These are phyloP conservation scores for Heliosperma pusillum DNA, from an alignment of 148 eudicot species.

Conservation along the genomic window DNA sequence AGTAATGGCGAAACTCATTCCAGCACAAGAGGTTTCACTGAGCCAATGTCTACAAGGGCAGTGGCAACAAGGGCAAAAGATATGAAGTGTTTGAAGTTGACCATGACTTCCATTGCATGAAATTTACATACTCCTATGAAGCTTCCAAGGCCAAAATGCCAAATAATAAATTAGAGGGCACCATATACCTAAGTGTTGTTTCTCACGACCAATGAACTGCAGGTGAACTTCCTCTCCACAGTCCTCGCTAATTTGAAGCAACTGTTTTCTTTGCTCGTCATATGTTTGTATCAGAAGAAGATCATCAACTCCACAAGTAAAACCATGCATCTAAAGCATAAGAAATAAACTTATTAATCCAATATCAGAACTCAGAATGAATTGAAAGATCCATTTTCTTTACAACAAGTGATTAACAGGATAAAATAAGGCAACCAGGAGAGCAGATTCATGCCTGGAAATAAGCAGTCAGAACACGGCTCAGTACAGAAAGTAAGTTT, in stretches of 20 bases:
- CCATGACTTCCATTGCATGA: slow-evolving; percentile 1
- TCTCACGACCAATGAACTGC: slow-evolving; percentile 36
- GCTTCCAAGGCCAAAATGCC: not conserved
- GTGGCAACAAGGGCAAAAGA: not conserved
- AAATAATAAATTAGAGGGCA: not conserved
- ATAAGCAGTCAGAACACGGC: slow-evolving; percentile 73
- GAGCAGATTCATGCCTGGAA: slow-evolving; percentile 52
- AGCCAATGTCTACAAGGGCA: not conserved
- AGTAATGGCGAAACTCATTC: too few species aligned
- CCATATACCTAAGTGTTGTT: slow-evolving; percentile 28
- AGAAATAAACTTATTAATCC: slow-evolving; percentile 3
- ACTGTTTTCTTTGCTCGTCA: slow-evolving; percentile 55
- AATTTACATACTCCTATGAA: not conserved
- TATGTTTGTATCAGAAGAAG: slow-evolving; percentile 58
- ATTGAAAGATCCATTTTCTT: not conserved
- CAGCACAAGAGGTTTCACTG: too few species aligned
- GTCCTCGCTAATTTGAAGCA: slow-evolving; percentile 62
- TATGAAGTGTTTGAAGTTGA: slow-evolving; percentile 4
- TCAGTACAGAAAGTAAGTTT: slow-evolving; percentile 75
- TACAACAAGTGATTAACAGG: not conserved
- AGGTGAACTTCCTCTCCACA: slow-evolving; percentile 85
- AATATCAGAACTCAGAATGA: not conserved
- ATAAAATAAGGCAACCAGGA: not conserved
- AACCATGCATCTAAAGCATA: slow-evolving; percentile 67
- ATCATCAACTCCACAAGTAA: slow-evolving; percentile 96